Percentiles rank a stretch among this genome's conserved stretches.
Conservation (phyloP, 805 yeast species). For the Candida endomychidarum region DNA sequence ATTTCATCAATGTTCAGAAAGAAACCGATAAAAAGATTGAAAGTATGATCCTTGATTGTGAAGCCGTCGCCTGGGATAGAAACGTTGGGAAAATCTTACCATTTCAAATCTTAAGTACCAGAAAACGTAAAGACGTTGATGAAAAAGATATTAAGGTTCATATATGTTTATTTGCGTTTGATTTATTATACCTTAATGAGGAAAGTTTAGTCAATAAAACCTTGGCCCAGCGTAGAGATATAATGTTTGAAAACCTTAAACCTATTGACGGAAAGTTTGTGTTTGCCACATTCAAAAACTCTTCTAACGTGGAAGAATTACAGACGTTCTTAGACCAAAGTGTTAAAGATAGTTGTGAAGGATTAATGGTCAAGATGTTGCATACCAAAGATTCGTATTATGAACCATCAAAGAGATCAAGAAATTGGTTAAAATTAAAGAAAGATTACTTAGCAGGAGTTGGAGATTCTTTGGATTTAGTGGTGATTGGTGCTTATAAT, state of each 20-base stretch:
- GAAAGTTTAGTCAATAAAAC: constrained; percentile 66
- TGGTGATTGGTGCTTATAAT: constrained; percentile 89
- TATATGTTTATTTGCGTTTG: constrained; percentile 92
- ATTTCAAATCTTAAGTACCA: constrained; percentile 87
- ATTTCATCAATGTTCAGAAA: constrained; percentile 44
- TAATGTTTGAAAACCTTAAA: constrained; percentile 55
- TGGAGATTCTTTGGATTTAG: constrained; percentile 92
- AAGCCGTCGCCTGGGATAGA: constrained; percentile 96
- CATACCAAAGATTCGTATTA: constrained; percentile 79
- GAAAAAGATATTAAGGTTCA: constrained; percentile 84
- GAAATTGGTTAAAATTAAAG: constrained; percentile 94
- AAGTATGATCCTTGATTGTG: constrained; percentile 80
- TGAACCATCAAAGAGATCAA: constrained; percentile 92
- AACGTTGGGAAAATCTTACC: constrained; percentile 79
- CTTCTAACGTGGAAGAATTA: constrained; percentile 70
- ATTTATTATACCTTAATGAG: constrained; percentile 72
- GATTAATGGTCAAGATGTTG: constrained; percentile 89
- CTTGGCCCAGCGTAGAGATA: constrained; percentile 65
- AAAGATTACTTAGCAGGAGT: constrained; percentile 94
- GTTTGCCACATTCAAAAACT: constrained; percentile 73
- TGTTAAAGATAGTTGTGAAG: constrained; percentile 88
- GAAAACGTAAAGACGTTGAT: constrained; percentile 91
- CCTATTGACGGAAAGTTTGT: constrained; percentile 75
- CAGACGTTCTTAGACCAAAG: constrained; percentile 86
- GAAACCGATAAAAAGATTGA: constrained; percentile 28